Percentiles rank a stretch among this genome's conserved stretches.
Conservation (phyloP, 2,329 filamentous ascomycete genomes). For the Stemphylium vesicarium region DNA sequence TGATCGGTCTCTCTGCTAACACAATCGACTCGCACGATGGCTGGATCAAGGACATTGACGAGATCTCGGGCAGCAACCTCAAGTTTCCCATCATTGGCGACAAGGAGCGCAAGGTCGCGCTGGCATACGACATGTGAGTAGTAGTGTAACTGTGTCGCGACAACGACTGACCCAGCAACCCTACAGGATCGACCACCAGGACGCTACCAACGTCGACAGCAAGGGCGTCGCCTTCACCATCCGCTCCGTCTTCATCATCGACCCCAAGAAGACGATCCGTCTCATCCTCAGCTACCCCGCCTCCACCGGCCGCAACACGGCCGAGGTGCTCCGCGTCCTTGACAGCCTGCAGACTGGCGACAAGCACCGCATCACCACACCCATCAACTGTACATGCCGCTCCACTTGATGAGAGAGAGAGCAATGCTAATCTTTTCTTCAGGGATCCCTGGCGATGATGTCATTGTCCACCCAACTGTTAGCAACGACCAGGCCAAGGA, state of each 20-base stretch:
- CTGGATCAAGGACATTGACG: slow-evolving; percentile 62
- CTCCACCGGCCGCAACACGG: slow-evolving; percentile 64
- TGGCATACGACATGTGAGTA: slow-evolving; percentile 59
- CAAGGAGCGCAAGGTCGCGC: slow-evolving; percentile 59
- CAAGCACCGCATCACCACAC: slow-evolving; percentile 65
- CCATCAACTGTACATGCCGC: slow-evolving; percentile 58
- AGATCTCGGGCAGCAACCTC: slow-evolving; percentile 57
- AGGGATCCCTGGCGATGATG: slow-evolving; percentile 63
- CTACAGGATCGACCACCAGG: slow-evolving; percentile 58
- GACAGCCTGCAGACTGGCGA: slow-evolving; percentile 63
- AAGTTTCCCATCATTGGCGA: slow-evolving; percentile 61
- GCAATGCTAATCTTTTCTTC: neutral
- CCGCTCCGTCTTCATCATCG: slow-evolving; percentile 69
- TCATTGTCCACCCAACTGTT: slow-evolving; percentile 66
- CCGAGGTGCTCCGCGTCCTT: slow-evolving; percentile 59
- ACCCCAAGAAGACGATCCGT: slow-evolving; percentile 69
- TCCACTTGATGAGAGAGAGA: too few species aligned
- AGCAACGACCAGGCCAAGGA: slow-evolving; percentile 65
- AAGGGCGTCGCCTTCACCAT: slow-evolving; percentile 68
- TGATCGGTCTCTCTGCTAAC: slow-evolving; percentile 64
- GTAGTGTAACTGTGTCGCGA: too few species aligned
- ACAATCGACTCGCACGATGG: slow-evolving; percentile 58
- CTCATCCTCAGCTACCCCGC: slow-evolving; percentile 68
- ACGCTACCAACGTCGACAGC: slow-evolving; percentile 64
- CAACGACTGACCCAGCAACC: slow-evolving; percentile 12